Evolutionary conservation across 2,329 filamentous ascomycete species (phyloP).

Genomic region (Endocalyx cinctus): DNA sequence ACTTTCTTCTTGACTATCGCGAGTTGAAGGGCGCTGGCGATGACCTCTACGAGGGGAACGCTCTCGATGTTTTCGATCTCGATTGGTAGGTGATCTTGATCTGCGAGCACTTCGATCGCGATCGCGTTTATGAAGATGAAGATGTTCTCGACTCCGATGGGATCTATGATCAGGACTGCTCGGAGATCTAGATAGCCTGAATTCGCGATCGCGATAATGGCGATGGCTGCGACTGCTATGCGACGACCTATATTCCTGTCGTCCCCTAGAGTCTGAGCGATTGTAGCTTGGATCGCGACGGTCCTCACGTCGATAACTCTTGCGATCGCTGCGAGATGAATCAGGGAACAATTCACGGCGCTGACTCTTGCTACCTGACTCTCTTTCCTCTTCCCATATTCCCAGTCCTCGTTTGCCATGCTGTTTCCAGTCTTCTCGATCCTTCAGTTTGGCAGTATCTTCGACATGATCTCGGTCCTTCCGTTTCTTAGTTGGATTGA

Average conservation of each 20-base stretch:
- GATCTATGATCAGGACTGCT: too few species aligned
- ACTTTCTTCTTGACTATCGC: slow-evolving; percentile 4
- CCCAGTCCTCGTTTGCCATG: too few species aligned
- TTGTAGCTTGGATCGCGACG: too few species aligned
- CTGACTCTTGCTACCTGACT: slow-evolving; percentile 18
- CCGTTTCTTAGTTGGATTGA: slow-evolving; percentile 39
- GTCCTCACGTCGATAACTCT: too few species aligned
- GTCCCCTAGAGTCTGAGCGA: too few species aligned
- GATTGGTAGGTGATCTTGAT: slow-evolving; percentile 5
- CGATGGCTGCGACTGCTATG: slow-evolving; percentile 5
- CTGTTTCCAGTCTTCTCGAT: slow-evolving; percentile 6
- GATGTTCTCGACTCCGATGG: slow-evolving; percentile 8
- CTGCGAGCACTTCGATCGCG: not conserved
- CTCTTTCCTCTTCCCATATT: slow-evolving; percentile 16
- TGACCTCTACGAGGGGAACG: slow-evolving; percentile 9
- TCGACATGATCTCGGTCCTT: slow-evolving; percentile 21
- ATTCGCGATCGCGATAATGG: slow-evolving; percentile 9
- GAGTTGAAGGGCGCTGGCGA: not conserved
- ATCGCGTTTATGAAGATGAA: slow-evolving; percentile 1
- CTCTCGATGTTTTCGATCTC: slow-evolving; percentile 5
- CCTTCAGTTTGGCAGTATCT: slow-evolving; percentile 12
- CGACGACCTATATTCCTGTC: too few species aligned
- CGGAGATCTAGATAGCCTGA: slow-evolving; percentile 5
- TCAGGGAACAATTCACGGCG: slow-evolving; percentile 19
- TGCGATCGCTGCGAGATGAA: too few species aligned